Percentiles rank a stretch among this genome's conserved stretches.
These are phyloP conservation scores for Wickerhamiella australiensis DNA, from an alignment of 805 yeast species.

Conservation along the genomic window DNA sequence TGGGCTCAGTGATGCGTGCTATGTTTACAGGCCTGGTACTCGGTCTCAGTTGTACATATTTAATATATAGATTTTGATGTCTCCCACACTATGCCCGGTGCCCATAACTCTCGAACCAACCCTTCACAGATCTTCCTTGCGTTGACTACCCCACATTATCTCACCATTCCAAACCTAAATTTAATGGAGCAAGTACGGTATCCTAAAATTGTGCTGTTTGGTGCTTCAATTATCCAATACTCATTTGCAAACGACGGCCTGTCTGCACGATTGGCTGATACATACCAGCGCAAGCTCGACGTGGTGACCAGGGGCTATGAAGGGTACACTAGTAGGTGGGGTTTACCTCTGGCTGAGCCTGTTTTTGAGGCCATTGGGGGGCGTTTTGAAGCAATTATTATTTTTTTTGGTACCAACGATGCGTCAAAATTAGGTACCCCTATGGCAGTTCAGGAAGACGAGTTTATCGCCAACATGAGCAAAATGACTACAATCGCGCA, in stretches of 20 bases:
- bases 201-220: slow-evolving; percentile 43
- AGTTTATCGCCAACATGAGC: slow-evolving; percentile 39
- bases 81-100: too few species aligned
- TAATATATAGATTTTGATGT: not conserved
- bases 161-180: not conserved
- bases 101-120: too few species aligned
- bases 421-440: slow-evolving; percentile 31
- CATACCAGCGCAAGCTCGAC: slow-evolving; percentile 33
- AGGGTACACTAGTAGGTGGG: slow-evolving; percentile 66
- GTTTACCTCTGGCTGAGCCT: slow-evolving; percentile 36
- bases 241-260: not conserved
- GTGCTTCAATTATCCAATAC: slow-evolving; percentile 33
- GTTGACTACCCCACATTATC: too few species aligned
- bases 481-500: slow-evolving; percentile 33
- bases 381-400: slow-evolving; percentile 35
- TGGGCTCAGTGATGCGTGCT: slow-evolving; percentile 7
- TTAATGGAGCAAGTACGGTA: not conserved
- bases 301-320: slow-evolving; percentile 61
- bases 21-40: too few species aligned
- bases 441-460: slow-evolving; percentile 41
- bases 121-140: too few species aligned
- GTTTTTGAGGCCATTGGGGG: not conserved
- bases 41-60: not conserved
- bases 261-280: not conserved
- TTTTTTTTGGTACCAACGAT: slow-evolving; percentile 80